A percentile compares a stretch with the other conserved stretches of the same genome.
Evolutionary conservation across 805 yeast genomes (phyloP).

Genomic region (Candida broadrunensis): DNA sequence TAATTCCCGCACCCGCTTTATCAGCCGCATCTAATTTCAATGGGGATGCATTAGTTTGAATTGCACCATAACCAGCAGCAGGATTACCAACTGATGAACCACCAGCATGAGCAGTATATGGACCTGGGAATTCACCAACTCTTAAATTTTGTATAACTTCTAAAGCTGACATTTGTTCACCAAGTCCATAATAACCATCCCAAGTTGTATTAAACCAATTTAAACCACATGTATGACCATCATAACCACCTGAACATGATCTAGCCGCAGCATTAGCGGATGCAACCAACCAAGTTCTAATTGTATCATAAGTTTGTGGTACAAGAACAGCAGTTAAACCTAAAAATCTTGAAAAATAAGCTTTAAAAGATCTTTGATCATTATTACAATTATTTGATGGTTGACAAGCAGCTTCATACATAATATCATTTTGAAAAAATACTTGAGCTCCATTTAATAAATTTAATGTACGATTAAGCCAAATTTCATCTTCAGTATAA

Average conservation of each 20-base stretch:
- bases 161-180: slow-evolving; percentile 75
- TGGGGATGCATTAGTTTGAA: slow-evolving; percentile 36
- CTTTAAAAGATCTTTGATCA: slow-evolving; percentile 92
- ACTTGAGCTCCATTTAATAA: slow-evolving; percentile 54
- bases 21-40: slow-evolving; percentile 50
- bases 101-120: slow-evolving; percentile 61
- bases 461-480: slow-evolving; percentile 61
- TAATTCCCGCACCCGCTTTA: slow-evolving; percentile 84
- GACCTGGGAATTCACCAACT: slow-evolving; percentile 47
- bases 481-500: slow-evolving; percentile 58
- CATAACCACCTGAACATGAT: slow-evolving; percentile 71
- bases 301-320: slow-evolving; percentile 52
- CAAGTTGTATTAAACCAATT: slow-evolving; percentile 55
- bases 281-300: slow-evolving; percentile 41
- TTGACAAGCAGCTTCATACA: slow-evolving; percentile 88
- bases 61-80: slow-evolving; percentile 59
- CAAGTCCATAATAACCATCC: slow-evolving; percentile 70
- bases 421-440: slow-evolving; percentile 51
- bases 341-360: slow-evolving; percentile 71
- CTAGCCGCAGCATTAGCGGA: slow-evolving; percentile 59
- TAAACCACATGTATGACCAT: slow-evolving; percentile 73
- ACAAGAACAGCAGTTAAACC: slow-evolving; percentile 72
- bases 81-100: slow-evolving; percentile 69
- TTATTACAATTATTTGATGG: slow-evolving; percentile 60
- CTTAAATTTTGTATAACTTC: slow-evolving; percentile 55